These are phyloP conservation scores for Taphrina wiesneri DNA, from an alignment of 1,139 yeast species.

Conservation along the genomic window DNA sequence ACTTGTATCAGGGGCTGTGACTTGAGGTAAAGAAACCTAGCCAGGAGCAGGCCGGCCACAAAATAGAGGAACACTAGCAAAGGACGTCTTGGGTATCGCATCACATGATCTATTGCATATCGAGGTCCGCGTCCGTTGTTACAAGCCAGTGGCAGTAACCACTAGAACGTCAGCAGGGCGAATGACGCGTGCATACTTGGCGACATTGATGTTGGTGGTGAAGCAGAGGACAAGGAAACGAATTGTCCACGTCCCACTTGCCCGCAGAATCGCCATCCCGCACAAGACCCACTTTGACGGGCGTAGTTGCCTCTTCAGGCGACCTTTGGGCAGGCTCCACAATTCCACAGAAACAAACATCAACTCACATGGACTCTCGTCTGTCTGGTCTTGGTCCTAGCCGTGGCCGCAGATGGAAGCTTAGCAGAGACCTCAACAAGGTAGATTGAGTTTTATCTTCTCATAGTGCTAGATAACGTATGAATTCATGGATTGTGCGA, in stretches of 20 bases:
- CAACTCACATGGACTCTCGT: too few relatives aligned
- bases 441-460: too few relatives aligned
- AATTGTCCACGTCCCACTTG: too few relatives aligned
- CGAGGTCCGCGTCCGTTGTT: not conserved
- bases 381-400: too few relatives aligned
- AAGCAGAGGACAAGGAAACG: too few relatives aligned
- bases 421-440: too few relatives aligned
- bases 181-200: too few relatives aligned
- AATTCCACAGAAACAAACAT: not conserved
- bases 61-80: not conserved
- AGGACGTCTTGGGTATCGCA: slow-evolving; percentile 2
- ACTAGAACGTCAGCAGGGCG: too few relatives aligned
- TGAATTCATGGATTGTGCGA: too few relatives aligned
- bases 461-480: too few relatives aligned
- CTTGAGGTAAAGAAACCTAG: not conserved
- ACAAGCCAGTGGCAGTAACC: not conserved
- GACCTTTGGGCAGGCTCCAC: not conserved
- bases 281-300: not conserved
- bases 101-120: not conserved
- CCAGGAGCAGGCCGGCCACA: slow-evolving; percentile 3
- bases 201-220: too few relatives aligned
- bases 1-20: not conserved
- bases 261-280: not conserved
- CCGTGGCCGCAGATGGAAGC: too few relatives aligned
- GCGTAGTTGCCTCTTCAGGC: not conserved